Conservation (phyloP, 106 monocot genomes). For the Hemerocallis citrina region DNA sequence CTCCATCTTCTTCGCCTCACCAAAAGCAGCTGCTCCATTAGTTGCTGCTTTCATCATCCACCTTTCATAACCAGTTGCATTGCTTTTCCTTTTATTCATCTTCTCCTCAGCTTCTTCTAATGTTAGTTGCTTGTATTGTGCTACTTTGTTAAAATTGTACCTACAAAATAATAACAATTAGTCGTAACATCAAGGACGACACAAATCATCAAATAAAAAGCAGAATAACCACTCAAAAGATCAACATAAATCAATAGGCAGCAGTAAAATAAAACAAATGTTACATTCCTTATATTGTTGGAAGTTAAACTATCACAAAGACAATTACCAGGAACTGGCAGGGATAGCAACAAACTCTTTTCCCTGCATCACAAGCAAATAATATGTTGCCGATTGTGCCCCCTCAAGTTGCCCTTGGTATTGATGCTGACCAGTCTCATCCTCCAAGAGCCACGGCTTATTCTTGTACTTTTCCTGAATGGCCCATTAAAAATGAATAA, state of each 20-base stretch:
- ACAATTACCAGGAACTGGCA: slow-evolving; percentile 89
- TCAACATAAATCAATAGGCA: neutral
- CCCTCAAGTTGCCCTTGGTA: slow-evolving; percentile 93
- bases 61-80: slow-evolving; percentile 94
- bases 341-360: slow-evolving; percentile 94
- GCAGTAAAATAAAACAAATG: neutral
- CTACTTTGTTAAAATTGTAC: slow-evolving; percentile 98
- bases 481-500: neutral
- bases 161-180: slow-evolving; percentile 23
- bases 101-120: slow-evolving; percentile 98
- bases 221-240: neutral
- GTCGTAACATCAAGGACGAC: neutral
- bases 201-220: neutral
- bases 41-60: slow-evolving; percentile 99
- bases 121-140: slow-evolving; percentile 98
- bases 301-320: neutral
- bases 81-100: slow-evolving; percentile 85
- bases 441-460: slow-evolving; percentile 96
- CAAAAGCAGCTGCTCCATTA: slow-evolving; percentile 94
- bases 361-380: slow-evolving; percentile 93
- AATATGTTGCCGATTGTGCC: slow-evolving; percentile 85
- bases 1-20: slow-evolving; percentile 54
- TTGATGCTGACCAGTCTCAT: slow-evolving; percentile 94
- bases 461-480: slow-evolving; percentile 84
- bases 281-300: neutral